Evolutionary conservation across 2,329 filamentous ascomycete genomes (phyloP), one percentile per base, ranked within the genome.

Genomic region (Monilinia vaccinii-corymbosi): DNA sequence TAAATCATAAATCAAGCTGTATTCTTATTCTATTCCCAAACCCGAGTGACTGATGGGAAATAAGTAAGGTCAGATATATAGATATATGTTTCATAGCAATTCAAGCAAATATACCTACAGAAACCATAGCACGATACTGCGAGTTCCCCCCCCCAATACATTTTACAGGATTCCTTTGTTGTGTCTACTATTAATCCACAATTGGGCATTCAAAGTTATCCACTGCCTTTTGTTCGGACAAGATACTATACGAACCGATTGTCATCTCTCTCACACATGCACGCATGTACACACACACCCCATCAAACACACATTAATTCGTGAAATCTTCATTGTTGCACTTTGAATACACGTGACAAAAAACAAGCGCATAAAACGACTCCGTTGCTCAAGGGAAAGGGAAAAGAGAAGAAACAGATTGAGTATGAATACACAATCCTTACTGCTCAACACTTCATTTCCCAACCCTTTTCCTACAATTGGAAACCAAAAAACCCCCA

Each of bases 371-470:
- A 49, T 25, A 56, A 46, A 46, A 32, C 16, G 31, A 36, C 46
- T 40, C 55, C 55, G 31, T 28, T 49, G 46, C 32, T 50, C 6
- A 50, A n/a, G 28, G n/a, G 16, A 21, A n/a, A 50, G 18, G 31
- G 25, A n/a, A 14, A 57, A n/a, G 18, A 42, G 50, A 53, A 21
- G 34, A 48, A 48, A 36, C 28, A 34, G 44, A 47, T 45, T 28
- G 28, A 57, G 55, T 50, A 55, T 40, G 38, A 16, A 55, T 55
- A 55, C 51, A 55, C n/a, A 28, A 34, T 55, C 51, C 38, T 23
- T 16, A 11, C 51, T 55, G 51, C 38, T 11, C 38, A 44, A n/a
- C 13, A 10, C 28, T 4, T 23, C 8, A 32, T 44, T 23, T 32
- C 23, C 28, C 38, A 28, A 44, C 8, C 7, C n/a, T 32, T 53